Percentiles rank a stretch among this genome's conserved stretches.
phyloP scores from a whole-genome alignment of 164 flowering plant species.

The Cinnamomum chago region DNA sequence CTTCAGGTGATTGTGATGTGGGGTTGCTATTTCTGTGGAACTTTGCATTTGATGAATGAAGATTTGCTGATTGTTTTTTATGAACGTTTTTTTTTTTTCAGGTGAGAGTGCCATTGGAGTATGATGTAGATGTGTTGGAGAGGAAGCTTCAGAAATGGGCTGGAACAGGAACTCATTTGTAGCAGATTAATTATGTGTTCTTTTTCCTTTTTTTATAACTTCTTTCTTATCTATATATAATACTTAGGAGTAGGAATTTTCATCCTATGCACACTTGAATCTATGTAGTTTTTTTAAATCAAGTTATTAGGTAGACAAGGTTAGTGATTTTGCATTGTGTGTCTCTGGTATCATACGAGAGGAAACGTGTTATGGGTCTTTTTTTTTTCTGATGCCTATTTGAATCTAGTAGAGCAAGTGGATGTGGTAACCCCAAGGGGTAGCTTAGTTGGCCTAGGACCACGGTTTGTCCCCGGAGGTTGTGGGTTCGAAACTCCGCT shows the following conservation, averaged over 20 bases:
- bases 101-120: not conserved
- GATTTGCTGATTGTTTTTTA: not conserved
- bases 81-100: not conserved
- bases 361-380: too few relatives aligned
- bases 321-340: not conserved
- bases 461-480: too few relatives aligned
- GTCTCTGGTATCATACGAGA: not conserved
- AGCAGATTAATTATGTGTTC: too few relatives aligned
- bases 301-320: not conserved
- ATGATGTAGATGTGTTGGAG: not conserved
- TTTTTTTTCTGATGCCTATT: not conserved
- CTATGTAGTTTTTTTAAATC: not conserved
- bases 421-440: too few relatives aligned
- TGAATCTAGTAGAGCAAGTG: not conserved
- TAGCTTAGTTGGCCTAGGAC: too few relatives aligned
- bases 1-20: conserved; percentile 13
- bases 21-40: too few relatives aligned
- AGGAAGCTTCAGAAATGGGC: not conserved
- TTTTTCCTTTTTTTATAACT: too few relatives aligned
- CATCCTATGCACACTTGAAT: not conserved
- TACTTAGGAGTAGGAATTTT: not conserved
- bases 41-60: too few relatives aligned
- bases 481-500: too few relatives aligned
- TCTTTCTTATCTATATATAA: not conserved
- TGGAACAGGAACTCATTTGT: not conserved